Evolutionary conservation across 176 grass and related monocot species (phyloP), one percentile per base, ranked within the genome.

Genomic region (Chrysopogon serrulatus): DNA sequence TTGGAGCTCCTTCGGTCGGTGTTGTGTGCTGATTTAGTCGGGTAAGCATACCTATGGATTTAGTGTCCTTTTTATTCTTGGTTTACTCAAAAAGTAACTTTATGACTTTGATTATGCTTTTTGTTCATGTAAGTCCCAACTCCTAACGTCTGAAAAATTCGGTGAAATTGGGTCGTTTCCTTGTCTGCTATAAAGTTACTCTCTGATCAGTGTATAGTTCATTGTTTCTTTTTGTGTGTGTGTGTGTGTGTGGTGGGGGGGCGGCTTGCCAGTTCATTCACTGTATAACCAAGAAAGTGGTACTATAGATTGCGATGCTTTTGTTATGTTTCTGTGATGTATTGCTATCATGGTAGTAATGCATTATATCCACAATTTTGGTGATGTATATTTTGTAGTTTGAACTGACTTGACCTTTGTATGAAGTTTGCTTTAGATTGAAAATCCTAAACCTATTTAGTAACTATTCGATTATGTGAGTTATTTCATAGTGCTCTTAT

Each of bases 1-100:
- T 99, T 90, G 0, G 97, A 99, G 70, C 47, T 99, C 37, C 91
- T 99, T 85, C 90, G 90, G 76, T 99, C 97, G 10, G 97, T 99
- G 74, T 88, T 99, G 14, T 94, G 93, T 6, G 97, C 97, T 76
- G 97, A 99, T 96, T 81, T 99, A 88, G 97, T 99, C 12, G 97
- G 97, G 97, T 99, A 74, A 94, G 96, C 33, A 54, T 39, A 37
- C 64, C 49, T 89, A 80, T 33, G 47, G 31, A 54, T 77, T 43
- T 63, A 51, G 15, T 30, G 5, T 10, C 40, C 31, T 33, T 80
- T 76, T 65, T 84, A 62, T 63, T 21, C 48, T 88, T 45, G 39
- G 64, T 81, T 77, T 85, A 39, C 33, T 49, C 40, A 32, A 60
- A n/a, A 30, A 73, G 24, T 70, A 30, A 63, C 62, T 81, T 81